A percentile compares a stretch with the other conserved stretches of the same genome.
Conservation (phyloP, 2,329 filamentous ascomycete genomes). For the Ilyonectria mors-panacis region DNA sequence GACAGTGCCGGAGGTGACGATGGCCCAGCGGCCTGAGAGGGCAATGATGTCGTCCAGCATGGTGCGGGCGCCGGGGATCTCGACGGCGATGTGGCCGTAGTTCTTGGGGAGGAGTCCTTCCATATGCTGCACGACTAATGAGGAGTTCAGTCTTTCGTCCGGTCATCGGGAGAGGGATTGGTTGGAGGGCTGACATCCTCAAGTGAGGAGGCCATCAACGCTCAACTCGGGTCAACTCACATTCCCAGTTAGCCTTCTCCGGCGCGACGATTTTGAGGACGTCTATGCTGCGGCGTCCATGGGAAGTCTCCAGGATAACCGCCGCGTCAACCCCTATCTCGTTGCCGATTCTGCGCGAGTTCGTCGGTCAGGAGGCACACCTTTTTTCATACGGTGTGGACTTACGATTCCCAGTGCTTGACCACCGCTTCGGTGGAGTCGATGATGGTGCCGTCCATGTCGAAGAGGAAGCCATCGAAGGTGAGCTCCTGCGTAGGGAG, state of each 20-base stretch:
- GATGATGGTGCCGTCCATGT: constrained; percentile 89
- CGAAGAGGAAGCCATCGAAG: constrained; percentile 75
- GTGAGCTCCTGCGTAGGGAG: constrained; percentile 62
- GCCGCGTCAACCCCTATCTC: constrained; percentile 90
- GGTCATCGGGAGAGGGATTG: neutral
- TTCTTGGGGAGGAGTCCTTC: constrained; percentile 84
- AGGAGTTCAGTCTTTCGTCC: constrained; percentile 27
- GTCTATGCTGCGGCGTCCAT: constrained; percentile 92
- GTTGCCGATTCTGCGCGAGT: constrained; percentile 74
- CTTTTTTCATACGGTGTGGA: constrained; percentile 17
- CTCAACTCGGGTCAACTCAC: constrained; percentile 66
- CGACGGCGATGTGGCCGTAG: constrained; percentile 83
- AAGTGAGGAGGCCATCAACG: constrained; percentile 23
- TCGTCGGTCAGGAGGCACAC: constrained; percentile 11
- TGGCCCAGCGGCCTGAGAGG: constrained; percentile 81
- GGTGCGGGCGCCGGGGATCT: constrained; percentile 85
- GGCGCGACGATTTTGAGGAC: constrained; percentile 84
- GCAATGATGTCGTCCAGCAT: constrained; percentile 78
- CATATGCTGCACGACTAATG: constrained; percentile 80
- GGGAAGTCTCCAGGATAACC: constrained; percentile 89
- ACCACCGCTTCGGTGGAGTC: constrained; percentile 84
- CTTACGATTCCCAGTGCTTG: constrained; percentile 82
- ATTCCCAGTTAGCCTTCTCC: constrained; percentile 92
- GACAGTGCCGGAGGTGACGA: constrained; percentile 82
- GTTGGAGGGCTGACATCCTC: constrained; percentile 1